A percentile compares a stretch with the other conserved stretches of the same genome.
Evolutionary conservation across 495 filamentous ascomycete species (phyloP).

Genomic region (Aspergillus saccharolyticus): DNA sequence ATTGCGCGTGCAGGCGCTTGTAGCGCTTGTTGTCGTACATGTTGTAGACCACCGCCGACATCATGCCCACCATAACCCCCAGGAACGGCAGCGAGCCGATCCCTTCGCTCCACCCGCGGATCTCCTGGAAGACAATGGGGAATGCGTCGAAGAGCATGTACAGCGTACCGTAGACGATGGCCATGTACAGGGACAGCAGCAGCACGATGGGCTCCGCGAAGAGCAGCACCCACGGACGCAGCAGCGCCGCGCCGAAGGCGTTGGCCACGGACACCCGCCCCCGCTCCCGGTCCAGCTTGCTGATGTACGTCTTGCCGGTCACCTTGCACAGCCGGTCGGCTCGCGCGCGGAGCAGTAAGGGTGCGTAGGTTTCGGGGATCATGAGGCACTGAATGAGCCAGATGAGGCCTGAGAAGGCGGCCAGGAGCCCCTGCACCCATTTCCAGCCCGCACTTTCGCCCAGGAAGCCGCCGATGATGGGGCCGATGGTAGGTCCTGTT

Average conservation of each 20-base stretch:
- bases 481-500: slow-evolving; percentile 48
- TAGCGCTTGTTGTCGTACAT: slow-evolving; percentile 38
- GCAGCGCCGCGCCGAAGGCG: slow-evolving; percentile 42
- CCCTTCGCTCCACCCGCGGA: slow-evolving; percentile 48
- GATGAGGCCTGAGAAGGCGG: slow-evolving; percentile 18
- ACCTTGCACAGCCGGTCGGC: slow-evolving; percentile 43
- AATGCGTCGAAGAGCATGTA: slow-evolving; percentile 73
- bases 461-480: slow-evolving; percentile 52
- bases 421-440: slow-evolving; percentile 51
- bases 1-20: slow-evolving; percentile 16
- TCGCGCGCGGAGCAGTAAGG: slow-evolving; percentile 50
- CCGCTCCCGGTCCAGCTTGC: slow-evolving; percentile 43
- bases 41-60: slow-evolving; percentile 43
- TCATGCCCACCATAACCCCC: slow-evolving; percentile 72
- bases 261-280: slow-evolving; percentile 28
- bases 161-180: slow-evolving; percentile 62
- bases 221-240: slow-evolving; percentile 48
- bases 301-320: slow-evolving; percentile 49
- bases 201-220: slow-evolving; percentile 60
- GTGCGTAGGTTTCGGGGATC: slow-evolving; percentile 58
- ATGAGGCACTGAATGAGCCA: slow-evolving; percentile 36
- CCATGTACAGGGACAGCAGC: slow-evolving; percentile 57
- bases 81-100: slow-evolving; percentile 63
- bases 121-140: slow-evolving; percentile 66
- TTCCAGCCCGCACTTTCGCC: slow-evolving; percentile 51